Percentiles rank a stretch among this genome's conserved stretches.
These are phyloP conservation scores for Smallanthus sonchifolius DNA, from an alignment of 129 eudicot species.

Conservation along the genomic window DNA sequence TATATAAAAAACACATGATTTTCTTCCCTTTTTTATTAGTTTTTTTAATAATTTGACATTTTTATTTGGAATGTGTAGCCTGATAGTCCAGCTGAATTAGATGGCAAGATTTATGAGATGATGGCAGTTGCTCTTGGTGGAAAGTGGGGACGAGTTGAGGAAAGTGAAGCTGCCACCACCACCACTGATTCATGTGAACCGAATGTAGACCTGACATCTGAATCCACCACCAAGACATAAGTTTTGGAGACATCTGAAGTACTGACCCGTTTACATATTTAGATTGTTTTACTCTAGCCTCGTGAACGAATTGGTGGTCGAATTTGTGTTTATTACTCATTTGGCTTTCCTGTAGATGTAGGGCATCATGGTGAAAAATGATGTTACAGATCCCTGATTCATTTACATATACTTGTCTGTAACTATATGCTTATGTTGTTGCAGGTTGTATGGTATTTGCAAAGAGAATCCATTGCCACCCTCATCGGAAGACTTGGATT, in stretches of 20 bases:
- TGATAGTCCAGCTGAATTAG: slow-evolving; percentile 96
- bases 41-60: too few species aligned
- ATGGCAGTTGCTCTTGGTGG: slow-evolving; percentile 99
- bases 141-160: slow-evolving; percentile 87
- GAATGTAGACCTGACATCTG: slow-evolving; percentile 25
- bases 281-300: too few species aligned
- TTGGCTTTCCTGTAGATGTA: too few species aligned
- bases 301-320: too few species aligned
- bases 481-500: too few species aligned
- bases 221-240: slow-evolving; percentile 35
- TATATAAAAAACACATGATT: not conserved
- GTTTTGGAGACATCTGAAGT: slow-evolving; percentile 96
- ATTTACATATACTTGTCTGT: too few species aligned
- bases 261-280: slow-evolving; percentile 77
- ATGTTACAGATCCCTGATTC: too few species aligned
- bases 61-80: slow-evolving; percentile 57
- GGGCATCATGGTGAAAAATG: too few species aligned
- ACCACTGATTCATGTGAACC: slow-evolving; percentile 39
- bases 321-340: too few species aligned
- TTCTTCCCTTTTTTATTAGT: not conserved
- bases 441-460: too few species aligned
- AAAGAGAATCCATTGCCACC: too few species aligned
- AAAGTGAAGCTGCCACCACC: slow-evolving; percentile 25
- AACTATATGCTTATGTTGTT: too few species aligned
- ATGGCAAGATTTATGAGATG: slow-evolving; percentile 93